A percentile compares a stretch with the other conserved stretches of the same genome.
phyloP scores from a whole-genome alignment of 2,329 filamentous ascomycete species.

The Allantophomopsis cytisporea region DNA sequence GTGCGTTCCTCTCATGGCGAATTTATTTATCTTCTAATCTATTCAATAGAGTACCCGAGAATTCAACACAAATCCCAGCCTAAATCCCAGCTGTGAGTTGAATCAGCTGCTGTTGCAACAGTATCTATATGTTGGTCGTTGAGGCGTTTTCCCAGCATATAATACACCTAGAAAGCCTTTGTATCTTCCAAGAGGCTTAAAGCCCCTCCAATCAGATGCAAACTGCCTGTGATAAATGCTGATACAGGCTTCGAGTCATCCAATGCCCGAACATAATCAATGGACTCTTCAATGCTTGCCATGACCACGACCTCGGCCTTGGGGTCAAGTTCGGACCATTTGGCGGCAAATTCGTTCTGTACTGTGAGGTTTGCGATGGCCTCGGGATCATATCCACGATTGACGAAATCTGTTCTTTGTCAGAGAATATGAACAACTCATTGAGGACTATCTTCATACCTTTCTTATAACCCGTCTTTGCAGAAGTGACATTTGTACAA shows the following conservation, averaged over 20 bases:
- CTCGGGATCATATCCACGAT: conserved; percentile 24
- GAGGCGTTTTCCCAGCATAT: too few species aligned
- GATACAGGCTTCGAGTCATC: conserved; percentile 30
- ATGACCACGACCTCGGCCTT: conserved; percentile 30
- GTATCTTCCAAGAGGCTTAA: conserved; percentile 53
- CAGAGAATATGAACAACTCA: background rate
- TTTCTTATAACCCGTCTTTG: conserved; percentile 35
- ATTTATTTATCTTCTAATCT: too few species aligned
- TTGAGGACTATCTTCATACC: conserved; percentile 10
- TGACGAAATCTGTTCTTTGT: conserved; percentile 34
- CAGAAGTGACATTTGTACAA: conserved; percentile 60
- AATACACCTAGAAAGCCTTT: background rate
- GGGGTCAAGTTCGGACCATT: conserved; percentile 43
- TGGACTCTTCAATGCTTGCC: conserved; percentile 60
- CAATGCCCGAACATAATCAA: conserved; percentile 37
- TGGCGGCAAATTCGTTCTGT: conserved; percentile 50
- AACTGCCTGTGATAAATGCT: conserved; percentile 67
- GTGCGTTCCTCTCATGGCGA: too few species aligned
- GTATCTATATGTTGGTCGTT: too few species aligned
- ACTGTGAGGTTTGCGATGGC: conserved; percentile 42
- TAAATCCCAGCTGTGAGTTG: too few species aligned
- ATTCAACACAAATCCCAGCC: too few species aligned
- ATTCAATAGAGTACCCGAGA: too few species aligned
- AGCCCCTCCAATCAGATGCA: conserved; percentile 72
- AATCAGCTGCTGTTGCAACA: too few species aligned